Evolutionary conservation across 805 yeast genomes (phyloP).

Genomic region (Wickerhamiella azymoides): DNA sequence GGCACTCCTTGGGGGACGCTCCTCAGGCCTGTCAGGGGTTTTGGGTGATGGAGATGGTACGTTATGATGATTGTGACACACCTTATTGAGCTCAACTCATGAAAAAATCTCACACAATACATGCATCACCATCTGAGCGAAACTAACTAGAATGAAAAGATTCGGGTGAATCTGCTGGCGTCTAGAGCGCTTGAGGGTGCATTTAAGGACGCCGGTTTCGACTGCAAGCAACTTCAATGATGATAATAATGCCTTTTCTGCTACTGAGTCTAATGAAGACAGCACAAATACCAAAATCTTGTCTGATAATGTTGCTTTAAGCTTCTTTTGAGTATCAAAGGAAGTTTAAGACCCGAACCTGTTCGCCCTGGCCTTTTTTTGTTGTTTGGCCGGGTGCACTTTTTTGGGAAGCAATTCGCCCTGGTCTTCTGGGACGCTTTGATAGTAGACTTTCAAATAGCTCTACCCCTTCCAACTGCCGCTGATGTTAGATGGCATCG

Average conservation of each 20-base stretch:
- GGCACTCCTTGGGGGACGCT: no score
- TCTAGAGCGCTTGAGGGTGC: not conserved
- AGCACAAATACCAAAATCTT: conserved; percentile 19
- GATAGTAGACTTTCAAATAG: no score
- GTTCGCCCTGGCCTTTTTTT: no score
- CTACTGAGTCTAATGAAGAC: conserved; percentile 22
- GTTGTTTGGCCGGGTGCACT: no score
- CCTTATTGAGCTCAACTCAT: conserved; percentile 5
- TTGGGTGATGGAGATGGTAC: not conserved
- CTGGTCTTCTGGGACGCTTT: no score
- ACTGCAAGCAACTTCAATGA: conserved; percentile 11
- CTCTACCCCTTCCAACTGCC: no score
- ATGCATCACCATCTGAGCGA: conserved; percentile 24
- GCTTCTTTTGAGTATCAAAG: no score
- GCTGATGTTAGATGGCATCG: no score
- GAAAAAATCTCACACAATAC: conserved; percentile 11
- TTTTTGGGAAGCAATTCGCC: no score
- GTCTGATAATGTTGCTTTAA: conserved; percentile 13
- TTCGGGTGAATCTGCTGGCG: conserved; percentile 5
- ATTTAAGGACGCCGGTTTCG: not conserved
- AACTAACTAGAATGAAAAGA: conserved; percentile 3
- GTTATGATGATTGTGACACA: conserved; percentile 8
- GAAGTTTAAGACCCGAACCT: no score
- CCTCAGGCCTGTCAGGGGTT: not conserved
- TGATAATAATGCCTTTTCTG: conserved; percentile 22